A percentile compares a stretch with the other conserved stretches of the same genome.
Evolutionary conservation across 2,329 filamentous ascomycete species (phyloP).

Genomic region (Neofusicoccum cordaticola): DNA sequence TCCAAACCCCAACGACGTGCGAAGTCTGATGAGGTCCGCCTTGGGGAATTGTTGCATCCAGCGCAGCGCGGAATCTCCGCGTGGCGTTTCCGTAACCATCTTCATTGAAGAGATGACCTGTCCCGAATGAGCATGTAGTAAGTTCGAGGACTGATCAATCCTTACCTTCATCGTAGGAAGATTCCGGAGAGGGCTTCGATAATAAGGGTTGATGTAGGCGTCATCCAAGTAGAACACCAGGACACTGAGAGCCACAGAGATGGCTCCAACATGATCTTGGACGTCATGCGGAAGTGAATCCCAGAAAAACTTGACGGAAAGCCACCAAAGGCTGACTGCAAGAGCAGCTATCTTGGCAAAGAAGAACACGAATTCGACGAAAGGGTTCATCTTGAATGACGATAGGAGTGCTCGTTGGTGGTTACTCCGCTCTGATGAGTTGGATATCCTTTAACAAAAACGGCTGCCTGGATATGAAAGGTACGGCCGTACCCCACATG

Average conservation of each 20-base stretch:
- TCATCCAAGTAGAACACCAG: not conserved
- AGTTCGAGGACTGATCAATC: too few species aligned
- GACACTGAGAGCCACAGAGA: not conserved
- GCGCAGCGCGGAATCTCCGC: not conserved
- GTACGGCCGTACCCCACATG: constrained; percentile 1
- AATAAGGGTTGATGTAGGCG: not conserved
- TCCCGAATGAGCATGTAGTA: not conserved
- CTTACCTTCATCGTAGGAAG: not conserved
- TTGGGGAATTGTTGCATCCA: not conserved
- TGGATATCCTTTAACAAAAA: not conserved
- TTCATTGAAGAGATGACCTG: not conserved
- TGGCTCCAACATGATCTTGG: not conserved
- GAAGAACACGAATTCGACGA: not conserved
- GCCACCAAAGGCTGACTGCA: not conserved
- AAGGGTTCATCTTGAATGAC: not conserved
- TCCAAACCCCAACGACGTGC: not conserved
- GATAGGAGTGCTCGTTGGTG: too few species aligned
- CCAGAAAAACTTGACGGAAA: not conserved
- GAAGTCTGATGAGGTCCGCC: not conserved
- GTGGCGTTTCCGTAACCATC: not conserved
- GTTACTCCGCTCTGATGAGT: not conserved
- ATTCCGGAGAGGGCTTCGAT: not conserved
- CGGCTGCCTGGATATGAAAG: not conserved
- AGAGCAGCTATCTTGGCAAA: not conserved
- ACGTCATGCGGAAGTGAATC: not conserved